Evolutionary conservation across 2,329 filamentous ascomycete species (phyloP).

Genomic region (Annulohypoxylon truncatum): DNA sequence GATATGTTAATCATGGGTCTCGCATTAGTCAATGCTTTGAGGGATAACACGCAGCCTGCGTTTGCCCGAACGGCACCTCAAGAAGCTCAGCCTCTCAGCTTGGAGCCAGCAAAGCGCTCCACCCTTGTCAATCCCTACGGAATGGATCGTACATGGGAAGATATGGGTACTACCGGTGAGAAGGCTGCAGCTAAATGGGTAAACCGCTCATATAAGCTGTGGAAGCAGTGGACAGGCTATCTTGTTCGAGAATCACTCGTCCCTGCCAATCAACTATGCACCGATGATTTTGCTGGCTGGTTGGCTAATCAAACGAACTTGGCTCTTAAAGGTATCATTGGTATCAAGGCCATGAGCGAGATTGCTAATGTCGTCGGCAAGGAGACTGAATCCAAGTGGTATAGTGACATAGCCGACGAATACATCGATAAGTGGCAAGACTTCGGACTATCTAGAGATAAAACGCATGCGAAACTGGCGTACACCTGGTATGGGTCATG

Average conservation of each 20-base stretch:
- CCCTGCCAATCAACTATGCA: constrained; percentile 78
- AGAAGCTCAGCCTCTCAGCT: constrained; percentile 29
- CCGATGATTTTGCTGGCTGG: constrained; percentile 83
- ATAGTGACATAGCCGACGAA: constrained; percentile 69
- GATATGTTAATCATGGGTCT: constrained; percentile 84
- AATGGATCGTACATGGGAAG: constrained; percentile 72
- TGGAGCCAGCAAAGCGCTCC: constrained; percentile 32
- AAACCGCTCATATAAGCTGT: constrained; percentile 71
- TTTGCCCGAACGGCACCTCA: constrained; percentile 63
- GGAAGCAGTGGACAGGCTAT: constrained; percentile 81
- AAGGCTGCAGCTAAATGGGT: constrained; percentile 56
- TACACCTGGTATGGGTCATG: constrained; percentile 86
- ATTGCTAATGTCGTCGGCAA: constrained; percentile 70
- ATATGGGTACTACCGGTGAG: constrained; percentile 58
- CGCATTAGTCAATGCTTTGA: constrained; percentile 79
- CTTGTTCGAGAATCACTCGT: constrained; percentile 76
- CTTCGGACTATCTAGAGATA: constrained; percentile 75
- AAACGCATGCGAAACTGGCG: constrained; percentile 78
- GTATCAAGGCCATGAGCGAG: constrained; percentile 81
- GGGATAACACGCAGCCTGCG: constrained; percentile 67
- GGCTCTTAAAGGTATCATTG: constrained; percentile 80
- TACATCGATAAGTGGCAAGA: constrained; percentile 80
- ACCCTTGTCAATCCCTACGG: constrained; percentile 50
- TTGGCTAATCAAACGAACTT: constrained; percentile 80
- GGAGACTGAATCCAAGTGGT: constrained; percentile 68